Percentiles rank a stretch among this genome's conserved stretches.
phyloP scores from a whole-genome alignment of 1,284 basidiomycete species.

The Vanrija sp. region DNA sequence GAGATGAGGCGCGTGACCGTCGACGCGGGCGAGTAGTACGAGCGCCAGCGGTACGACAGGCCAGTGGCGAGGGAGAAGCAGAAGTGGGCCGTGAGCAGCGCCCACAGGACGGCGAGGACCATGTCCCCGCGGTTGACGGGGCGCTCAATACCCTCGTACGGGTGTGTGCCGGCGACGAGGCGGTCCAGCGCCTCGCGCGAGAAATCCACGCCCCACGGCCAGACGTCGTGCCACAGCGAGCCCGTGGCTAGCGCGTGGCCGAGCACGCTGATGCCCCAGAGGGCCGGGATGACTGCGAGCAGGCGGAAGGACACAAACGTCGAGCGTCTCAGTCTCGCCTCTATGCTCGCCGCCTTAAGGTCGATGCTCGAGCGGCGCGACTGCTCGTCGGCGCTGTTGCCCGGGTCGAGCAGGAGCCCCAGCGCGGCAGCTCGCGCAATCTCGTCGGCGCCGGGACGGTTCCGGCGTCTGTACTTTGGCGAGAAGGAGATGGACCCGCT shows the following conservation, averaged over 20 bases:
- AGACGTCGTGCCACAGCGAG: constrained; percentile 35
- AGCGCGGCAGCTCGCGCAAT: not conserved
- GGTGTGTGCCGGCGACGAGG: constrained; percentile 23
- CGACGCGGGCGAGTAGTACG: constrained; percentile 49
- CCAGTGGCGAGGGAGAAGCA: constrained; percentile 50
- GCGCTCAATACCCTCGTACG: constrained; percentile 25
- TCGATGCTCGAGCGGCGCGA: constrained; percentile 3
- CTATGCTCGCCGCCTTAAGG: constrained; percentile 18
- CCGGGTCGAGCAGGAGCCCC: constrained; percentile 8
- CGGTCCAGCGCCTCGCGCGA: constrained; percentile 38
- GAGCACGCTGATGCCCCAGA: constrained; percentile 40
- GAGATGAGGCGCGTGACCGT: constrained; percentile 49
- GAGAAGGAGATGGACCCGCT: constrained; percentile 36
- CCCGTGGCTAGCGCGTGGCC: constrained; percentile 29
- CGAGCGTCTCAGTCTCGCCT: constrained; percentile 26
- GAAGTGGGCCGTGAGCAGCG: constrained; percentile 47
- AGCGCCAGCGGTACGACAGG: constrained; percentile 49
- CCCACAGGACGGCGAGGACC: constrained; percentile 40
- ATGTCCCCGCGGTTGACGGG: constrained; percentile 32
- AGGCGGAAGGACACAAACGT: constrained; percentile 32
- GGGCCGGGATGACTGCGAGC: constrained; percentile 38
- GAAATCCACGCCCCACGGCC: constrained; percentile 45
- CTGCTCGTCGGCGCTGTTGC: constrained; percentile 11
- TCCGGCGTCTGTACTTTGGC: constrained; percentile 21
- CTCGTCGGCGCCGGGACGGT: not conserved